Base-by-base conservation (phyloP, 140 eudicot species). In the Cichorium intybus region DNA sequence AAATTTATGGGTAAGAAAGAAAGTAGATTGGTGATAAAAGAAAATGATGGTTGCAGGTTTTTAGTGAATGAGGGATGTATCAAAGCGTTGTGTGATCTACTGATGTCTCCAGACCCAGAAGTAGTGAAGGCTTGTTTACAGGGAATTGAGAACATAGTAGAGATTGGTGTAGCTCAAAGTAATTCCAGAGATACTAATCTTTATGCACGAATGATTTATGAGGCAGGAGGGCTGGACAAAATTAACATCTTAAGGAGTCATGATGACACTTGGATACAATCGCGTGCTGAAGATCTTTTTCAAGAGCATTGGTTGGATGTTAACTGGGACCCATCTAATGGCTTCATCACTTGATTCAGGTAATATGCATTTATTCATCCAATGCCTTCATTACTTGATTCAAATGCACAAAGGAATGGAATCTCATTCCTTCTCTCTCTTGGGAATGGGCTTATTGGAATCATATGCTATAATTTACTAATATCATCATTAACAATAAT, bases 301-400 rank as follows among this genome's bases (percentile, higher is more conserved):
- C 74, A 74, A 52, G 66, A 66, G 12, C 66, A 74, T 53, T 74
- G 79, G 74, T 37, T 56, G 60, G 74, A 66, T n/a, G 80, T 58
- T n/a, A n/a, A n/a, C n/a, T n/a, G n/a, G n/a, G n/a, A n/a, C n/a
- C n/a, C n/a, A 74, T n/a, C n/a, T n/a, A n/a, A n/a, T n/a, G n/a
- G n/a, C n/a, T n/a, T n/a, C n/a, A n/a, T n/a, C n/a, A n/a, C n/a
- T n/a, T n/a, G n/a, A n/a, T n/a, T n/a, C n/a, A n/a, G n/a, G n/a
- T n/a, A n/a, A n/a, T n/a, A n/a, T n/a, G n/a, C n/a, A n/a, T n/a
- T n/a, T n/a, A n/a, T n/a, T n/a, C n/a, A n/a, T n/a, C n/a, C n/a
- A n/a, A n/a, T n/a, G 33, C 27, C 23, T 24, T n/a, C n/a, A n/a
- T n/a, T n/a, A n/a, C n/a, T n/a, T n/a, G n/a, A n/a, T n/a, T n/a